Base-by-base conservation (phyloP, 176 grass and related monocot species). In the Eragrostis curvula region DNA sequence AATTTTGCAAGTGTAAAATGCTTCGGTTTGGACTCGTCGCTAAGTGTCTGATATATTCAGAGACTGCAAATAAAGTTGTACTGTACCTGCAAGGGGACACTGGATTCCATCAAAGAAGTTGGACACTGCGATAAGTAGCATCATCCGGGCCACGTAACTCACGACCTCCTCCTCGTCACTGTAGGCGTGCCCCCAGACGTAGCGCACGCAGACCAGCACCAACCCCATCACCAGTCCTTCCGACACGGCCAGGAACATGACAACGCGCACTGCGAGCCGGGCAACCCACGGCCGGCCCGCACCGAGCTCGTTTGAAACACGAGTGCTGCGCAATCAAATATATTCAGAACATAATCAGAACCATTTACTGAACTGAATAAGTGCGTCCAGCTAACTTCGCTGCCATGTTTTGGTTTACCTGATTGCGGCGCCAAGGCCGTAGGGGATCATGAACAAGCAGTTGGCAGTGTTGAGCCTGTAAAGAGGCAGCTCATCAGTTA, bases 81-180 rank as follows among this genome's bases (percentile, higher is more conserved):
- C 61, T 9, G 21, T 17, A 88, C 86, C 86, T 88, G 86, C 83
- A 67, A 88, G 86, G 0, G 83, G 74, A 39, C 68, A 79, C 29
- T 84, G 81, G 5, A 88, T 84, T 1, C 81, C 86, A 5, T 88
- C 86, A 2, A 88, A 84, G 68, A 88, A 88, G 17, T 74, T 79
- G 68, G 75, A 79, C 0, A 84, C 75, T 36, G 89, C 81, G 13
- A 97, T 61, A 49, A 97, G 75, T 3, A 91, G 80, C 77, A 92
- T 63, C 89, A 94, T 90, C 47, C 68, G 58, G 0, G 81, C 83
- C 15, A 89, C 79, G 20, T 97, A 92, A 18, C 44, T 83, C 6
- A 92, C 83, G 0, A 97, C 94, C 66, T 97, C 92, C 48, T 94
- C 85, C 62, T 80, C 94, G 50, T 94, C 75, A 65, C 87, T 94